phyloP scores from a whole-genome alignment of 225 moss, liverwort and hornwort species.

The Physcomitrium patens region DNA sequence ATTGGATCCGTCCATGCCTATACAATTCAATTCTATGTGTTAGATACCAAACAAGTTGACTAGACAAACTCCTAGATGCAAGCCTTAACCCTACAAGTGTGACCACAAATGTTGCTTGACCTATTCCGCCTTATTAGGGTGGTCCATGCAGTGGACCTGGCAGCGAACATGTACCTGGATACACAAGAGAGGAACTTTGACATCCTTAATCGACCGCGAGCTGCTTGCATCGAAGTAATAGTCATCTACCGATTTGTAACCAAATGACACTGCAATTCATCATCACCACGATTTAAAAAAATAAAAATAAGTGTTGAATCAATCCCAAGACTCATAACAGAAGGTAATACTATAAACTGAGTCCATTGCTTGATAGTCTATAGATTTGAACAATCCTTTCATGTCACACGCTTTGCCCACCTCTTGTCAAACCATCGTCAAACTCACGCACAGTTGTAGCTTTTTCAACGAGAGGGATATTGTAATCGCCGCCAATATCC shows the following conservation, averaged over 20 bases:
- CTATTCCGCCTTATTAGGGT: neutral
- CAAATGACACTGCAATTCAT: slow-evolving; percentile 75
- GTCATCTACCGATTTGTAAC: slow-evolving; percentile 88
- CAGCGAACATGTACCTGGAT: slow-evolving; percentile 64
- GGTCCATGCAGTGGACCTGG: no score
- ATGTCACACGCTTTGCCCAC: slow-evolving; percentile 34
- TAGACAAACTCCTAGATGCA: neutral
- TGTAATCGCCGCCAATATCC: slow-evolving; percentile 74
- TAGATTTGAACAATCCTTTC: neutral
- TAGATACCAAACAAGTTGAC: neutral
- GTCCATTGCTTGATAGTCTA: neutral
- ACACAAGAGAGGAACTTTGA: slow-evolving; percentile 85
- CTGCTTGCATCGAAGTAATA: slow-evolving; percentile 86
- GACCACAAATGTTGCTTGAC: no score
- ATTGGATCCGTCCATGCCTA: slow-evolving; percentile 95
- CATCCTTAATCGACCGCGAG: slow-evolving; percentile 80
- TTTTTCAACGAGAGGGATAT: slow-evolving; percentile 65
- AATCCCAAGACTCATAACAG: neutral
- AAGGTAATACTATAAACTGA: neutral
- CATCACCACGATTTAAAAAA: neutral
- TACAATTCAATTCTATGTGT: slow-evolving; percentile 15
- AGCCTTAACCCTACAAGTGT: neutral
- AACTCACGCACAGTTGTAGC: slow-evolving; percentile 81
- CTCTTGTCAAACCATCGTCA: slow-evolving; percentile 92
- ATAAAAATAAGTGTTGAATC: neutral